Percentiles rank a stretch among this genome's conserved stretches.
phyloP scores from a whole-genome alignment of 495 filamentous ascomycete genomes.

The Annulohypoxylon bovei region DNA sequence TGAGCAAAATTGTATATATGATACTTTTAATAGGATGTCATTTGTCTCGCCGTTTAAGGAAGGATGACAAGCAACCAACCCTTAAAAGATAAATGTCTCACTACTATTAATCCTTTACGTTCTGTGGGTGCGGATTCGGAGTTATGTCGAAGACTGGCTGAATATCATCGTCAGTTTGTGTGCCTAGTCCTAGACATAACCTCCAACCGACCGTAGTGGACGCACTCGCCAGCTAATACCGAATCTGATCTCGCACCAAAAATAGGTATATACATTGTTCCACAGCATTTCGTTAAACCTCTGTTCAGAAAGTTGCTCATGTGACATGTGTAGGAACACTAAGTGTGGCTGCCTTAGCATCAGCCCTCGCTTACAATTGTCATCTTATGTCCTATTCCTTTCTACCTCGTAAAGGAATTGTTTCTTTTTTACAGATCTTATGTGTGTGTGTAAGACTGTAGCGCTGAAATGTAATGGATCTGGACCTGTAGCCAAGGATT shows the following conservation, averaged over 20 bases:
- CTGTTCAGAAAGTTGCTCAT: neutral
- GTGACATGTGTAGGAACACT: neutral
- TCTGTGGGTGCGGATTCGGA: neutral
- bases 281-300: neutral
- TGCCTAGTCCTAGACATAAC: neutral
- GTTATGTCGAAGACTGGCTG: neutral
- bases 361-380: constrained; percentile 4
- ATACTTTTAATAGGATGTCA: too few relatives aligned
- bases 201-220: neutral
- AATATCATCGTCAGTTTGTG: too few relatives aligned
- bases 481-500: neutral
- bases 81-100: neutral
- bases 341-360: constrained; percentile 3
- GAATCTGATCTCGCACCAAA: constrained; percentile 1
- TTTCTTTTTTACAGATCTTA: neutral
- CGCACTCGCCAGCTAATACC: neutral
- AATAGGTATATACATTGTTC: neutral
- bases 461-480: neutral
- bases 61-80: neutral
- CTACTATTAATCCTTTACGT: neutral
- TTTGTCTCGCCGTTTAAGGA: too few relatives aligned
- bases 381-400: neutral
- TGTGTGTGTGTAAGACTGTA: neutral
- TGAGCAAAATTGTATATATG: too few relatives aligned
- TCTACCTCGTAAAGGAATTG: too few relatives aligned